Base-by-base conservation (phyloP, 345 rosid genomes). In the Turnera subulata region DNA sequence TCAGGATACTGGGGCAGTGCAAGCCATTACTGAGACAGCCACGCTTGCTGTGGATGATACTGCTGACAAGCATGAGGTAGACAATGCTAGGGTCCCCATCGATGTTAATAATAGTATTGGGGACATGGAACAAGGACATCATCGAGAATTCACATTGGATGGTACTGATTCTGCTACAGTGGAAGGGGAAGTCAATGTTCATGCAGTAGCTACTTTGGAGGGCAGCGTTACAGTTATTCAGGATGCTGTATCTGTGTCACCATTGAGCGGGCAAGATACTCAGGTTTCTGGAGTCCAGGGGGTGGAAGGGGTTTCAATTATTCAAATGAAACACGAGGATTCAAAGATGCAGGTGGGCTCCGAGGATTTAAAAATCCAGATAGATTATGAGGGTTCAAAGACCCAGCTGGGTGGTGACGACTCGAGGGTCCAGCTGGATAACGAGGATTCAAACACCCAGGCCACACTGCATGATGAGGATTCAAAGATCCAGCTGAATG, bases 1-100 rank as follows among this genome's bases (percentile, higher is more conserved):
- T 25, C 44, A 61, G 53, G 67, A 13, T 67, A 50, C 64, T 40
- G 74, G 66, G 56, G 42, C 64, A 18, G 69, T 56, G 42, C 58
- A 72, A 0, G 53, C 39, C 74, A 58, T 21, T 66, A 54, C 56
- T 58, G 75, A 64, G 62, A 63, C 50, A 25, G 75, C 53, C 21
- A 32, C 63, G 35, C 58, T 51, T n/a, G 51, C 6, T 10, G 46
- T 18, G 60, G 62, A 50, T 50, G 56, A n/a, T 58, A 57, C 10
- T 29, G 46, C 29, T 57, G 35, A 18, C 23, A 59, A 72, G 46
- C 59, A 42, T 37, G 72, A 72, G 61, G 72, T 51, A 55, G 79
- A 72, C 75, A 73, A 65, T 72, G 69, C 56, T 51, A 70, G 50
- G 66, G 76, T 58, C 61, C 70, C 71, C 33, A 68, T 73, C 73